These are phyloP conservation scores for Termitomyces sp. DNA, from an alignment of 768 basidiomycete genomes.

Conservation along the genomic window DNA sequence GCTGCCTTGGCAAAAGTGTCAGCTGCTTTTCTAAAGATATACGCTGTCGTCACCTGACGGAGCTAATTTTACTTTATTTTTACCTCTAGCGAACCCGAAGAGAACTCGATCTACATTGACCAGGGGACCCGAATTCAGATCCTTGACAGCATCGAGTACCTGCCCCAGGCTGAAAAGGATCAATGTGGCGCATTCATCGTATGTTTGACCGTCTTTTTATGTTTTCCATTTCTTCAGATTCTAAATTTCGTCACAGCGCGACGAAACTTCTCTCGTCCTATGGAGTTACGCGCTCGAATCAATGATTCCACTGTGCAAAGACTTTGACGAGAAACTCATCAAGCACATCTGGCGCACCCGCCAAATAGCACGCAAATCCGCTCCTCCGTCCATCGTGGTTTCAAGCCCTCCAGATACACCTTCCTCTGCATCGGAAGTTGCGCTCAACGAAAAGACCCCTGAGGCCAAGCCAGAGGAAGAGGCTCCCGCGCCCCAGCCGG, in stretches of 20 bases:
- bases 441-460: constrained; percentile 32
- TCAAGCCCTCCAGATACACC: constrained; percentile 4
- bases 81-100: constrained; percentile 41
- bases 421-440: constrained; percentile 18
- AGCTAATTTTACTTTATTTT: neutral
- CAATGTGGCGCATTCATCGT: constrained; percentile 83
- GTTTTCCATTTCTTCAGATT: neutral
- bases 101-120: constrained; percentile 64
- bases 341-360: constrained; percentile 72
- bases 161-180: constrained; percentile 81
- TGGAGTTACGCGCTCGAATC: constrained; percentile 71
- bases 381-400: constrained; percentile 2
- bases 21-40: constrained; percentile 19
- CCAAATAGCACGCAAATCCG: constrained; percentile 17
- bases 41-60: neutral
- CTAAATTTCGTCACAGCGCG: constrained; percentile 34
- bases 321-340: constrained; percentile 77
- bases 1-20: constrained; percentile 68
- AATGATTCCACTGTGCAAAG: constrained; percentile 66
- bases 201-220: constrained; percentile 17
- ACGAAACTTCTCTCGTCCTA: constrained; percentile 74
- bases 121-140: constrained; percentile 82
- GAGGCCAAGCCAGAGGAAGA: constrained; percentile 17
- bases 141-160: constrained; percentile 56
- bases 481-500: neutral